These are phyloP conservation scores for Hypomontagnella submonticulosa DNA, from an alignment of 495 filamentous ascomycete species.

Conservation along the genomic window DNA sequence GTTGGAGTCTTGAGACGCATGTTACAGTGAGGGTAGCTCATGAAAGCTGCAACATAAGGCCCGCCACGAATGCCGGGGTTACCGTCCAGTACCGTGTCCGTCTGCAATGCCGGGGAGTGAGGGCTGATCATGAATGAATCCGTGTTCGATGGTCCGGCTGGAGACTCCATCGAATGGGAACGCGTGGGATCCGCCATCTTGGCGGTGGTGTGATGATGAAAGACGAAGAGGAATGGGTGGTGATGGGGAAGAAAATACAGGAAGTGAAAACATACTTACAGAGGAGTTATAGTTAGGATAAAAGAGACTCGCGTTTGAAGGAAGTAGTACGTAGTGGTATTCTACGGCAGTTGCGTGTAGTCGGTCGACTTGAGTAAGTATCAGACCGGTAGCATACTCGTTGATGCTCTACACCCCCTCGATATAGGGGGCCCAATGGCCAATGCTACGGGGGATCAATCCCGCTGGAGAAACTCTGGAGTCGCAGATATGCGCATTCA, in stretches of 20 bases:
- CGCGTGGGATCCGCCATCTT: neutral
- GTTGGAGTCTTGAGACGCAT: conserved; percentile 9
- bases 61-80: conserved; percentile 39
- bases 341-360: neutral
- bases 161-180: conserved; percentile 7
- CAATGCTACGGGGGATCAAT: conserved; percentile 7
- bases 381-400: conserved; percentile 18
- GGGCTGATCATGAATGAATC: conserved; percentile 21
- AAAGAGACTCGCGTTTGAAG: neutral
- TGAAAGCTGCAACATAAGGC: conserved; percentile 25
- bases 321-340: neutral
- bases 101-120: conserved; percentile 1
- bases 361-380: conserved; percentile 9
- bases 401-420: conserved; percentile 10
- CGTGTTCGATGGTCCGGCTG: conserved; percentile 26
- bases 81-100: conserved; percentile 10
- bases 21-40: conserved; percentile 1
- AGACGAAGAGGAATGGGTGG: neutral
- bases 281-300: neutral
- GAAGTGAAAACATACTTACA: conserved; percentile 34
- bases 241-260: conserved; percentile 4
- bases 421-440: conserved; percentile 1
- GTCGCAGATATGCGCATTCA: neutral
- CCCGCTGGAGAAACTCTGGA: conserved; percentile 10
- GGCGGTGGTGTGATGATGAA: neutral